Conservation (phyloP, 306 rosid genomes). For the Gleditsia sinensis region DNA sequence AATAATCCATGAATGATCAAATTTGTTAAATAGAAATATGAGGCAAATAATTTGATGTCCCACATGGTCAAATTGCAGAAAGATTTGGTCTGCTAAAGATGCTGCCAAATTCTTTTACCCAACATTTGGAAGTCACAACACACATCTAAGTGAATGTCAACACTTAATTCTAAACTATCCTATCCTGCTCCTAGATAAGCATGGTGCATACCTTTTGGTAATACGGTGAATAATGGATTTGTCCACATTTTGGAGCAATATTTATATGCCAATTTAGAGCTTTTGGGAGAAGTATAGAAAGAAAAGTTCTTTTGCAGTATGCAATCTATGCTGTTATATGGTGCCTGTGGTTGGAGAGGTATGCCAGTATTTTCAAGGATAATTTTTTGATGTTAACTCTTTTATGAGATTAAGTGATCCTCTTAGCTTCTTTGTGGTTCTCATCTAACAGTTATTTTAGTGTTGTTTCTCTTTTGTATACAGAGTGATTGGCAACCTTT, state of each 20-base stretch:
- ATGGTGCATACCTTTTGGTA: not conserved
- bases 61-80: not conserved
- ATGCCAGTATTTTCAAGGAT: not conserved
- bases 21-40: not conserved
- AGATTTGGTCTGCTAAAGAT: slow-evolving; percentile 11
- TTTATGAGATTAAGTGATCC: not conserved
- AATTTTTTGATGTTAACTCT: not conserved
- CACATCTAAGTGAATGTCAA: not conserved
- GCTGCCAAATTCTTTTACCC: not conserved
- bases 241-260: slow-evolving; percentile 19
- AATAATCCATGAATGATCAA: not conserved
- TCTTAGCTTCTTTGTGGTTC: slow-evolving; percentile 8
- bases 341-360: not conserved
- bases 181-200: not conserved
- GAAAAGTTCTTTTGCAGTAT: slow-evolving; percentile 13
- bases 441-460: slow-evolving; percentile 3
- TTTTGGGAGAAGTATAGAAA: slow-evolving; percentile 22
- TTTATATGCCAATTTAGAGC: not conserved
- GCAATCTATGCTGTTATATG: not conserved
- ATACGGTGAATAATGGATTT: not conserved
- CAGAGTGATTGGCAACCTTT: not conserved
- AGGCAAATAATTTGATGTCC: not conserved
- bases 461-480: not conserved
- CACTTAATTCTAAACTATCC: not conserved
- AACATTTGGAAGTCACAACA: not conserved